phyloP scores from a whole-genome alignment of 2,329 filamentous ascomycete species.

The Aspergillus ustus region DNA sequence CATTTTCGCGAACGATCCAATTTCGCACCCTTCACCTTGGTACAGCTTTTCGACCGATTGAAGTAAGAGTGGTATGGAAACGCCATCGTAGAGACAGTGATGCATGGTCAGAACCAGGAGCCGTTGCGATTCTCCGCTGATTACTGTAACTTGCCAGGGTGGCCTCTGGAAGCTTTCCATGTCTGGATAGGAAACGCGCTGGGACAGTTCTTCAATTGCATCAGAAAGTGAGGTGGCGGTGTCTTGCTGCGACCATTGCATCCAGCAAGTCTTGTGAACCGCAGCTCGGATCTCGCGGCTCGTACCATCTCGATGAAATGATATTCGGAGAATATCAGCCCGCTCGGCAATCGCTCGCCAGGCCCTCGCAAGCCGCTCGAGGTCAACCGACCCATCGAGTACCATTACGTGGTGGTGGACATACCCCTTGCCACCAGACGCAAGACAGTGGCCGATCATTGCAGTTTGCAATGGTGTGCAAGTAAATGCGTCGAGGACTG shows the following conservation, averaged over 20 bases:
- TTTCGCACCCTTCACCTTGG: too few species aligned
- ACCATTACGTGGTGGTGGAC: neutral
- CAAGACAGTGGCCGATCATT: neutral
- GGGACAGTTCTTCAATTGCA: neutral
- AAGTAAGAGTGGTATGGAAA: constrained; percentile 19
- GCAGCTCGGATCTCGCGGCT: neutral
- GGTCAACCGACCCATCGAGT: neutral
- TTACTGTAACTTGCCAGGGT: neutral
- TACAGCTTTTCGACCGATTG: constrained; percentile 3
- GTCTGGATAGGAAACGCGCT: neutral
- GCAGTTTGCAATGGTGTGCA: neutral
- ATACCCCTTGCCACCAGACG: neutral
- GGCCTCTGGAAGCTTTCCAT: neutral
- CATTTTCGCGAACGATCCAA: neutral
- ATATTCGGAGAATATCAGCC: neutral
- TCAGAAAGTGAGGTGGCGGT: neutral
- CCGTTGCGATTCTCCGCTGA: neutral
- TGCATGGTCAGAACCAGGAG: constrained; percentile 20
- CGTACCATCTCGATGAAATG: neutral
- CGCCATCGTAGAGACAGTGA: constrained; percentile 22
- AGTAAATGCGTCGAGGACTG: neutral
- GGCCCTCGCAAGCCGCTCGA: neutral
- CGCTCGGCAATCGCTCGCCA: neutral
- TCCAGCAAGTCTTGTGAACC: too few species aligned
- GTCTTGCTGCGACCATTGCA: neutral